Evolutionary conservation across 306 rosid genomes (phyloP).

Genomic region (Ammopiptanthus mongolicus): DNA sequence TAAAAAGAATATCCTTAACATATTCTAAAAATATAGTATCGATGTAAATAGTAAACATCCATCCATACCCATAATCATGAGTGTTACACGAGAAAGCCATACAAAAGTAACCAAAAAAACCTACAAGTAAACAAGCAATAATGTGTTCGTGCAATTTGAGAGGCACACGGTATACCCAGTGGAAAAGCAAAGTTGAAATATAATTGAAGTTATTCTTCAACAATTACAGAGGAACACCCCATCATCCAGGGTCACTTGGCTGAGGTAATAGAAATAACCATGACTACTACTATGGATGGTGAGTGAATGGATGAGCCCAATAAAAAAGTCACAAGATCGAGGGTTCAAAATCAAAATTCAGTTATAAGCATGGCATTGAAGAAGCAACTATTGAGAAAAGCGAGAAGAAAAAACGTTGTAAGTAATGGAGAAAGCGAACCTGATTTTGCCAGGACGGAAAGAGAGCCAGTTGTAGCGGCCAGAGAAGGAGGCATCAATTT

Average conservation of each 20-base stretch:
- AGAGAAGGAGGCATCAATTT: constrained; percentile 43
- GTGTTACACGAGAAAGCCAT: not conserved
- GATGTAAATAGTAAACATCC: not conserved
- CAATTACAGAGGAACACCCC: not conserved
- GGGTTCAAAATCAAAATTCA: not conserved
- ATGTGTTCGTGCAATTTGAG: not conserved
- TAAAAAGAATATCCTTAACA: not conserved
- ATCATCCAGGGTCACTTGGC: not conserved
- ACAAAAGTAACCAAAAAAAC: not conserved
- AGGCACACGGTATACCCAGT: not conserved
- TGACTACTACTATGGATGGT: too few species aligned
- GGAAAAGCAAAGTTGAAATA: not conserved
- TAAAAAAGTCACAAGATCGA: not conserved
- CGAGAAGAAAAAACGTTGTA: too few species aligned
- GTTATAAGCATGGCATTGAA: not conserved
- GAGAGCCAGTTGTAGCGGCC: constrained; percentile 67
- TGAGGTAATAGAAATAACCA: too few species aligned
- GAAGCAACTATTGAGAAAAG: too few species aligned
- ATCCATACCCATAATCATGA: not conserved
- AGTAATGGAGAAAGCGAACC: constrained; percentile 21
- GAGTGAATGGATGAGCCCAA: not conserved
- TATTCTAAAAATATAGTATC: not conserved
- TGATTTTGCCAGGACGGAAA: constrained; percentile 50
- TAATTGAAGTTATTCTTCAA: not conserved
- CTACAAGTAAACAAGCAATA: not conserved